Evolutionary conservation across 1,284 basidiomycete genomes (phyloP).

Genomic region (Cryptococcus sp.): DNA sequence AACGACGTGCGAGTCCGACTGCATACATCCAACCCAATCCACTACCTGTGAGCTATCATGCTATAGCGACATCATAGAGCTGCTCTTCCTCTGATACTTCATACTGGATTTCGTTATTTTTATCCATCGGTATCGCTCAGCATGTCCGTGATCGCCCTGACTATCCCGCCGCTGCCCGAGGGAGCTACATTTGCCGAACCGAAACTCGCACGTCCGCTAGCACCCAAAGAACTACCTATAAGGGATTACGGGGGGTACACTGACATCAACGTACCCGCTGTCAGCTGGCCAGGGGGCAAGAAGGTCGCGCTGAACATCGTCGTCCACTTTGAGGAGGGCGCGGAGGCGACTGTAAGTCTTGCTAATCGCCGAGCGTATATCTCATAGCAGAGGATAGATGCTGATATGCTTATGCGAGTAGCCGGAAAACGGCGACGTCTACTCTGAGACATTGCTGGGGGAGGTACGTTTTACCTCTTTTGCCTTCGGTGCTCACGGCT

Average conservation of each 20-base stretch:
- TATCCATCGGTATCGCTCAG: conserved; percentile 33
- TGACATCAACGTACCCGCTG: background rate
- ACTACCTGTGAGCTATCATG: no score
- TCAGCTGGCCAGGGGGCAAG: conserved; percentile 3
- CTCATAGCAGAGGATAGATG: background rate
- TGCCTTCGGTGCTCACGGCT: no score
- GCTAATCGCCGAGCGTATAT: no score
- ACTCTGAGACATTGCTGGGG: conserved; percentile 1
- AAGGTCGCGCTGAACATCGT: conserved; percentile 7
- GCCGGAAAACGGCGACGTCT: conserved; percentile 1
- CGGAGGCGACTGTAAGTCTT: background rate
- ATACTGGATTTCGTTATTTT: no score
- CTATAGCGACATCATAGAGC: no score
- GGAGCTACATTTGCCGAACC: conserved; percentile 1
- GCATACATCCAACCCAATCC: no score
- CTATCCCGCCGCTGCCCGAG: conserved; percentile 1
- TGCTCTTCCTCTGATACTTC: no score
- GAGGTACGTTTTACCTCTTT: background rate
- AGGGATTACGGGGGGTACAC: conserved; percentile 4
- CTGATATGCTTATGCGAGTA: background rate
- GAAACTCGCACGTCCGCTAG: background rate
- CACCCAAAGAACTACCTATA: background rate
- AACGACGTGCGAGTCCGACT: no score
- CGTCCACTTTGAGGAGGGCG: conserved; percentile 5
- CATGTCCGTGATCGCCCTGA: conserved; percentile 63